Evolutionary conservation across 2,329 filamentous ascomycete species (phyloP).

Genomic region (Fusarium heterosporum): DNA sequence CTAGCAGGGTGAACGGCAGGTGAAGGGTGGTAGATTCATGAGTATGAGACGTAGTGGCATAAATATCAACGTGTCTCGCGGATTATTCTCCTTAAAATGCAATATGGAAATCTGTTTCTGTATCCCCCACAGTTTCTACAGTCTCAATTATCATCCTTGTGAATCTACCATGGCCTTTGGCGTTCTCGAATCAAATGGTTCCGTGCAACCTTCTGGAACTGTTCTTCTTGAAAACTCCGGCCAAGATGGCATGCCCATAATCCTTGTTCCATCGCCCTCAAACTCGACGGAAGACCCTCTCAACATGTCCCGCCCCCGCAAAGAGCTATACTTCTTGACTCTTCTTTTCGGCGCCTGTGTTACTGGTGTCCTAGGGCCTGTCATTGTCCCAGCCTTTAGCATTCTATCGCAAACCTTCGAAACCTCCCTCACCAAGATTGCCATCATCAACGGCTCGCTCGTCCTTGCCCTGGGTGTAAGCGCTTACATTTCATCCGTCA

Average conservation of each 20-base stretch:
- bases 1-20: not conserved
- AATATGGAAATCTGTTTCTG: too few relatives aligned
- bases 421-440: not conserved
- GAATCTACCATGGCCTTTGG: not conserved
- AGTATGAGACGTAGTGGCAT: too few relatives aligned
- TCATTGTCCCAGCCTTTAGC: slow-evolving; percentile 7
- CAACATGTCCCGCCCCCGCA: not conserved
- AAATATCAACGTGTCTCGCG: too few relatives aligned
- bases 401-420: slow-evolving; percentile 3
- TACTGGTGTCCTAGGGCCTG: not conserved
- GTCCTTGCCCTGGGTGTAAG: not conserved
- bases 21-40: too few relatives aligned
- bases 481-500: not conserved
- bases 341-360: slow-evolving; percentile 8
- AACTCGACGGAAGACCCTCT: not conserved
- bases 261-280: not conserved
- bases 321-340: slow-evolving; percentile 6
- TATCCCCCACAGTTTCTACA: too few relatives aligned
- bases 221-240: slow-evolving; percentile 2
- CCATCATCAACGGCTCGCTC: slow-evolving; percentile 1
- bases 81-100: too few relatives aligned
- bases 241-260: not conserved
- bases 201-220: not conserved
- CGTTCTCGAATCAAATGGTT: not conserved
- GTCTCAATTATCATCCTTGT: too few relatives aligned